Conservation (phyloP, 192 early-diverging fungal species). For the Rhizophlyctis rosea region DNA sequence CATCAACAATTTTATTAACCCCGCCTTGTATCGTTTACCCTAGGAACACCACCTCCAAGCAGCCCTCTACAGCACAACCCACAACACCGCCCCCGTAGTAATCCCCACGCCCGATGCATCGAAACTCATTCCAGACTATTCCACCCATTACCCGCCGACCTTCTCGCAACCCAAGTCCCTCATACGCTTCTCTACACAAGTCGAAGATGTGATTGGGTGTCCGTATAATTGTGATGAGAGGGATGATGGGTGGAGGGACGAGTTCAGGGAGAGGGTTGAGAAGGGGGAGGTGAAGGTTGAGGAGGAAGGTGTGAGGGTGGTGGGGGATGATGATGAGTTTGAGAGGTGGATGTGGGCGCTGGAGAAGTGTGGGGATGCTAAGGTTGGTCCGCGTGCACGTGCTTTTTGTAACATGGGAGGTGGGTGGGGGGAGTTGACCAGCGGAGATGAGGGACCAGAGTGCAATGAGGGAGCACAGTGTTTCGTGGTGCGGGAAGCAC, state of each 20-base stretch:
- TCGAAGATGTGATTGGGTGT: constrained; percentile 84
- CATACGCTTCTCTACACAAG: constrained; percentile 81
- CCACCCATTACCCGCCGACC: constrained; percentile 56
- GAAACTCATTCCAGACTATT: constrained; percentile 60
- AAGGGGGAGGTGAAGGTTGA: not conserved
- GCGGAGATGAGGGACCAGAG: too few species aligned
- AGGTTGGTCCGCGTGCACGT: constrained; percentile 28
- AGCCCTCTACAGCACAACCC: constrained; percentile 80
- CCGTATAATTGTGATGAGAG: constrained; percentile 88
- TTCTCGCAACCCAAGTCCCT: constrained; percentile 74
- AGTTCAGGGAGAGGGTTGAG: constrained; percentile 3
- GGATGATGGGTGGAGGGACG: constrained; percentile 71
- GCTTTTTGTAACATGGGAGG: not conserved
- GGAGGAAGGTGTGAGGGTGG: constrained; percentile 49
- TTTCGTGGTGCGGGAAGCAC: too few species aligned
- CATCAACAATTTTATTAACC: constrained; percentile 1
- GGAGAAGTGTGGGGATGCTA: constrained; percentile 69
- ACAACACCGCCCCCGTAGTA: constrained; percentile 59
- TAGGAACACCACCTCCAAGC: constrained; percentile 95
- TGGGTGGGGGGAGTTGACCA: too few species aligned
- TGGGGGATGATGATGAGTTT: constrained; percentile 66
- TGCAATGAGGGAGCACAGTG: too few species aligned
- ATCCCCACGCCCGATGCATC: constrained; percentile 96
- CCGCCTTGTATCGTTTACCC: not conserved
- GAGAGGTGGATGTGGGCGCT: constrained; percentile 76